Conservation (phyloP, 345 rosid genomes). For the Raphanus sativus region DNA sequence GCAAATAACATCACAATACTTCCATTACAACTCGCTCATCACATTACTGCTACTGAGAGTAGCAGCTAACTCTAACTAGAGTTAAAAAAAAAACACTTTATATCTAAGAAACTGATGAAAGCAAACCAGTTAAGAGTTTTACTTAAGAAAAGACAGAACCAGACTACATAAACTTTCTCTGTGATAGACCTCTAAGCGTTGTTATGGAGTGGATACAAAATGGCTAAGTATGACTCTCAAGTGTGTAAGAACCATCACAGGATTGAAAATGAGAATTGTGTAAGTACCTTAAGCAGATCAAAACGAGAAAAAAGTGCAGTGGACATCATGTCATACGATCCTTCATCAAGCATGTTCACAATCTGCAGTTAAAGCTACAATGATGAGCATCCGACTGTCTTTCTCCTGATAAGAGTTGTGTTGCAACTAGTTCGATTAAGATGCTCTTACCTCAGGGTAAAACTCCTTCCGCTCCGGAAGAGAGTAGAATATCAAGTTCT, state of each 20-base stretch:
- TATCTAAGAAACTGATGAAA: not conserved
- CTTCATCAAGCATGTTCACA: constrained; percentile 88
- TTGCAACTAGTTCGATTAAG: not conserved
- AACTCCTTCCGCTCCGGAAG: constrained; percentile 94
- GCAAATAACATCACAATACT: constrained; percentile 16
- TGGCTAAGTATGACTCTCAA: not conserved
- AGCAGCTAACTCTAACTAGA: not conserved
- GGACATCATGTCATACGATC: constrained; percentile 62
- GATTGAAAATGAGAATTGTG: not conserved
- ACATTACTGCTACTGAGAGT: not conserved
- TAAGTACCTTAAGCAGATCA: constrained; percentile 67
- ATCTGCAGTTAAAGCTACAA: constrained; percentile 50
- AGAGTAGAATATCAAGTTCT: constrained; percentile 78
- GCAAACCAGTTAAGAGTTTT: not conserved
- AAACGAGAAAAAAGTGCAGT: constrained; percentile 74
- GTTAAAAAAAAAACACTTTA: not conserved
- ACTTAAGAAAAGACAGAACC: not conserved
- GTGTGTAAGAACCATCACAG: not conserved
- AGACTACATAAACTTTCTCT: not conserved
- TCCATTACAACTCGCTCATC: constrained; percentile 5
- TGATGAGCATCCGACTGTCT: constrained; percentile 11
- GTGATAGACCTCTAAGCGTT: not conserved
- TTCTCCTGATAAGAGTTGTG: not conserved
- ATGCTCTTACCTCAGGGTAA: constrained; percentile 71
- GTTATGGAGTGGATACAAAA: not conserved